phyloP scores from a whole-genome alignment of 345 rosid genomes.

The Eucalyptus sp. region DNA sequence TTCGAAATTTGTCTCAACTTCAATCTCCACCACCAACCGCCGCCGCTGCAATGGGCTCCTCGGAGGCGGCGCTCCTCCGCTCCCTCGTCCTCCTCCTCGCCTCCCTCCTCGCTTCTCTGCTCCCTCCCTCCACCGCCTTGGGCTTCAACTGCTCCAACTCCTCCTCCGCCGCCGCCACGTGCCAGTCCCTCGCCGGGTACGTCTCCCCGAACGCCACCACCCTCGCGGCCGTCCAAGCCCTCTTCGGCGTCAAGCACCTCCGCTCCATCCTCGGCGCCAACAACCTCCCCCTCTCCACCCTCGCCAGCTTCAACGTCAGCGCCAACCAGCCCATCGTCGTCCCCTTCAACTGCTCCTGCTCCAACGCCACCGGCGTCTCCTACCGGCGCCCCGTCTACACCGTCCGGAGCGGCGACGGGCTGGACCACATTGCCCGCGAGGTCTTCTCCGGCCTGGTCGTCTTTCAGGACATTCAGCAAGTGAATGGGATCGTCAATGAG shows the following conservation, averaged over 20 bases:
- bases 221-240: constrained; percentile 16
- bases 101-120: background rate
- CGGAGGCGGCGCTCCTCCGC: background rate
- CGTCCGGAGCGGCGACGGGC: constrained; percentile 17
- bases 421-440: constrained; percentile 14
- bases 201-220: constrained; percentile 29
- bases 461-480: constrained; percentile 4
- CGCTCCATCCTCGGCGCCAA: constrained; percentile 37
- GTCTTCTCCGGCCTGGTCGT: constrained; percentile 10
- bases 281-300: constrained; percentile 18
- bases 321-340: background rate
- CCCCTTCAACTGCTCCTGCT: constrained; percentile 49
- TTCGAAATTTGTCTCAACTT: background rate
- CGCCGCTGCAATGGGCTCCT: background rate
- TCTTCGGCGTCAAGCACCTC: constrained; percentile 26
- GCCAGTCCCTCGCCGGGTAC: constrained; percentile 41
- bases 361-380: constrained; percentile 38
- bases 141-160: constrained; percentile 23
- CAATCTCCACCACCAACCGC: background rate
- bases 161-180: background rate
- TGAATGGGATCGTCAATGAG: constrained; percentile 7
- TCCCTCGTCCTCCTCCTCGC: background rate
- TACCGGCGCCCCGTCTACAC: constrained; percentile 23
- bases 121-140: background rate
- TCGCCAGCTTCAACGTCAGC: constrained; percentile 3